Conservation (phyloP, 202 grass and related monocot genomes). For the Setaria italica region DNA sequence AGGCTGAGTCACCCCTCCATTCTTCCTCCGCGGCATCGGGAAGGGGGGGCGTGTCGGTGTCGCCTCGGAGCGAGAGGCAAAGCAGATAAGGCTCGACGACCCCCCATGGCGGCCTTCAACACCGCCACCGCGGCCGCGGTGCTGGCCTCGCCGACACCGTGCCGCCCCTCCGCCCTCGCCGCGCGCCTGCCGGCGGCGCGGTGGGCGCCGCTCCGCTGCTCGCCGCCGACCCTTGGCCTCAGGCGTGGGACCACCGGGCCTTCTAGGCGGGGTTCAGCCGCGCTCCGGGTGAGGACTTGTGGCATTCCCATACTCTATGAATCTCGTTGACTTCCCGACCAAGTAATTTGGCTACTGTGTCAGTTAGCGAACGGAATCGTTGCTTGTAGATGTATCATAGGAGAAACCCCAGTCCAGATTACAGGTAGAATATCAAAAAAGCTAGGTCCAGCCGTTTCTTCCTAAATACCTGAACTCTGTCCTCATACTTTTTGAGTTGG, state of each 20-base stretch:
- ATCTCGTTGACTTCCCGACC: neutral
- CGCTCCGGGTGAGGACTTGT: conserved; percentile 46
- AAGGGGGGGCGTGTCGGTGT: no score
- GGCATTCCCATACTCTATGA: neutral
- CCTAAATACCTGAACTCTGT: neutral
- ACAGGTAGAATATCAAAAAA: no score
- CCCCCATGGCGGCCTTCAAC: conserved; percentile 65
- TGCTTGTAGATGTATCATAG: neutral
- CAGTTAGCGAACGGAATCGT: neutral
- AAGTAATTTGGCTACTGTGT: neutral
- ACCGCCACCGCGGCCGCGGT: neutral
- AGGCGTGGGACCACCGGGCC: conserved; percentile 17
- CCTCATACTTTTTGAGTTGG: neutral
- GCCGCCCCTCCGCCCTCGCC: conserved; percentile 6
- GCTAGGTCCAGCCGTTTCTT: no score
- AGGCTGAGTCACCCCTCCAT: neutral
- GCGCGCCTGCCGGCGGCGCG: conserved; percentile 20
- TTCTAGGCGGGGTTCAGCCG: conserved; percentile 20
- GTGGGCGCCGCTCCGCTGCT: conserved; percentile 42
- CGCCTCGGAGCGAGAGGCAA: neutral
- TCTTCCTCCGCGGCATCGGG: neutral
- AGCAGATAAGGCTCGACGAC: conserved; percentile 32
- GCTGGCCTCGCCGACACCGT: conserved; percentile 41
- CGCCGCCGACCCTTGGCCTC: conserved; percentile 38
- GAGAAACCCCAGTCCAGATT: neutral